Evolutionary conservation across 495 filamentous ascomycete species (phyloP).

Genomic region (Symbiotaphrina buchneri): DNA sequence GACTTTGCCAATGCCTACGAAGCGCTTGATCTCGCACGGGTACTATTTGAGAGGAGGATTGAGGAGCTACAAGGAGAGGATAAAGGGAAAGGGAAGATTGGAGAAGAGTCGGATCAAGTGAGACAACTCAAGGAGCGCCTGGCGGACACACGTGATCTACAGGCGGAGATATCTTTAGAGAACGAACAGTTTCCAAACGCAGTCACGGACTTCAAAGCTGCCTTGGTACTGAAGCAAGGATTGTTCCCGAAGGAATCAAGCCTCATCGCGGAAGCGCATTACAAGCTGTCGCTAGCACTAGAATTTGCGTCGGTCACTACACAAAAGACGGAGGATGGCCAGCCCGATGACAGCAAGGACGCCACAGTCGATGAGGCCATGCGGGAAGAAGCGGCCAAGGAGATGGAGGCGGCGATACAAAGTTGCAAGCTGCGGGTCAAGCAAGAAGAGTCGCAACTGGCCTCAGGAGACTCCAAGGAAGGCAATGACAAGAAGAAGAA

Average conservation of each 20-base stretch:
- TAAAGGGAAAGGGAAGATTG: conserved; percentile 28
- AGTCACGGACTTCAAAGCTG: conserved; percentile 51
- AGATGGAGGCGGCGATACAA: conserved; percentile 66
- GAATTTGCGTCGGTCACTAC: conserved; percentile 76
- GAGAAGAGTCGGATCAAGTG: conserved; percentile 21
- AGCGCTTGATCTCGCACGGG: conserved; percentile 71
- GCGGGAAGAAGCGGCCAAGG: conserved; percentile 48
- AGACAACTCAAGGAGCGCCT: conserved; percentile 58
- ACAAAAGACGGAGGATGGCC: conserved; percentile 22
- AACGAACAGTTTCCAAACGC: conserved; percentile 74
- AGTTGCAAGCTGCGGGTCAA: conserved; percentile 55
- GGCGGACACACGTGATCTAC: conserved; percentile 75
- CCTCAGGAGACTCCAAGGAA: conserved; percentile 21
- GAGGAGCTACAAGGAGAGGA: conserved; percentile 23
- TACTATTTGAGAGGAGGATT: conserved; percentile 45
- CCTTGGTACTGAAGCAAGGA: conserved; percentile 50
- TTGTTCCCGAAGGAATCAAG: conserved; percentile 61
- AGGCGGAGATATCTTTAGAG: conserved; percentile 86
- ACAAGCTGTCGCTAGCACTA: conserved; percentile 82
- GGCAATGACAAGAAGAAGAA: conserved; percentile 24
- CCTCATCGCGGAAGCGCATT: conserved; percentile 80
- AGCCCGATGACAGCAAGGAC: conserved; percentile 12
- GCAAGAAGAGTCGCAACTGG: conserved; percentile 44
- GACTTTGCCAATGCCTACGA: conserved; percentile 82
- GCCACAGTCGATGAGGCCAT: conserved; percentile 36